These are phyloP conservation scores for Citropsis articulata DNA, from an alignment of 345 rosid species.

Conservation along the genomic window DNA sequence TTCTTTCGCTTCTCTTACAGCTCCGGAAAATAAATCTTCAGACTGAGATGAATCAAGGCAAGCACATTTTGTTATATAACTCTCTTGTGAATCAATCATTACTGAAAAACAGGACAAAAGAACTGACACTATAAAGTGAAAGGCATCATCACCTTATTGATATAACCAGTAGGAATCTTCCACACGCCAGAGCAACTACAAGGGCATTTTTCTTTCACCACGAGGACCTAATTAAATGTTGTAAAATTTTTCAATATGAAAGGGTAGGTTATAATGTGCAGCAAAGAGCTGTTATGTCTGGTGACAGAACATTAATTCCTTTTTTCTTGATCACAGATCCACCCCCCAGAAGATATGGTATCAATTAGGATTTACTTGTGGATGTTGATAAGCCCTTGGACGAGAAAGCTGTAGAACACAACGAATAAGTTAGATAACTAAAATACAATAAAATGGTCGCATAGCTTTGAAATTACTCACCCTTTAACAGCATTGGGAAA, in stretches of 20 bases:
- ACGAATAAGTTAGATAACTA: background rate
- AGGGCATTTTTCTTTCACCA: conserved; percentile 45
- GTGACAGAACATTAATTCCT: conserved; percentile 26
- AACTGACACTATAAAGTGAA: background rate
- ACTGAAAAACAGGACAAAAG: background rate
- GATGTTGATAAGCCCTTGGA: background rate
- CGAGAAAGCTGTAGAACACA: conserved; percentile 11
- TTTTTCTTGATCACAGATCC: background rate
- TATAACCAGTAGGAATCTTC: conserved; percentile 58
- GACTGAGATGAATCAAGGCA: conserved; percentile 24
- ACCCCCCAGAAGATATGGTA: background rate
- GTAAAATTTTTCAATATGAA: background rate
- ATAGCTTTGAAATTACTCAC: conserved; percentile 1
- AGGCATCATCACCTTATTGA: conserved; percentile 36
- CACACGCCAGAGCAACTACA: conserved; percentile 41
- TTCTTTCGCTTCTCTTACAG: conserved; percentile 56
- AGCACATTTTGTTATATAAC: too few relatives aligned
- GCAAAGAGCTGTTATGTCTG: conserved; percentile 23
- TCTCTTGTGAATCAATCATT: background rate
- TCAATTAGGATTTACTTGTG: background rate
- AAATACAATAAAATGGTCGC: background rate
- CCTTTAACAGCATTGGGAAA: conserved; percentile 7
- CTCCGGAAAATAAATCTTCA: conserved; percentile 52
- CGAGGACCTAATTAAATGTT: conserved; percentile 35
- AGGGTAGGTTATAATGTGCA: background rate